Evolutionary conservation across 352 stramenopile species (phyloP).

Genomic region (Pythium insidiosum): DNA sequence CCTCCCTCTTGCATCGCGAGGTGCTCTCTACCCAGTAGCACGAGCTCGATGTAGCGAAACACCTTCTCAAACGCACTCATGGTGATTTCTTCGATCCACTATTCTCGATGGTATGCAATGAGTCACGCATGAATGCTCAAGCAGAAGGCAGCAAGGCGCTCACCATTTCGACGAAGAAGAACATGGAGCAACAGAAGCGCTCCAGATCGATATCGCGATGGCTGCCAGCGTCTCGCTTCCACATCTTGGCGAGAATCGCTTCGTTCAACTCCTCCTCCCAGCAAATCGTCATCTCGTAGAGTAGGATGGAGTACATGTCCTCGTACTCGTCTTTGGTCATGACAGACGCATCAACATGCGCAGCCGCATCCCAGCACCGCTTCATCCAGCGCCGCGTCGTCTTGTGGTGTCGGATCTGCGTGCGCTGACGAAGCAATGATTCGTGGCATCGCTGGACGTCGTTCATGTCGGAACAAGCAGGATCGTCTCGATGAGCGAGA

Average conservation of each 20-base stretch:
- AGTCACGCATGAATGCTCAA: background rate
- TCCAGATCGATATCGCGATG: conserved; percentile 32
- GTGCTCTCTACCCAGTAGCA: conserved; percentile 10
- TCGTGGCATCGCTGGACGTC: conserved; percentile 28
- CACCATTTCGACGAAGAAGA: conserved; percentile 53
- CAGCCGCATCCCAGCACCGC: conserved; percentile 25
- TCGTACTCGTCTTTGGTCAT: conserved; percentile 34
- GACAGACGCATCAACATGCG: conserved; percentile 3
- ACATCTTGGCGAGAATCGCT: conserved; percentile 36
- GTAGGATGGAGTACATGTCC: conserved; percentile 34
- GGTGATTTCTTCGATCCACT: conserved; percentile 34
- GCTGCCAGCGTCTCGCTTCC: conserved; percentile 25
- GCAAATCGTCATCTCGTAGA: conserved; percentile 59
- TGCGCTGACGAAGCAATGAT: conserved; percentile 31
- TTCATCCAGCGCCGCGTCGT: conserved; percentile 28
- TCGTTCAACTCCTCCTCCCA: conserved; percentile 49
- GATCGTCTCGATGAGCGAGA: conserved; percentile 30
- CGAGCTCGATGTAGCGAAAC: conserved; percentile 21
- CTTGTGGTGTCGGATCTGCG: conserved; percentile 34
- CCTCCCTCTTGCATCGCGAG: background rate
- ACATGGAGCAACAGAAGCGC: conserved; percentile 52
- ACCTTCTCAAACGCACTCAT: conserved; percentile 27
- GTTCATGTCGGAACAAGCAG: conserved; percentile 25
- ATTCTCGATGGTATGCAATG: background rate
- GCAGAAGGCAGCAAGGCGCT: background rate